Evolutionary conservation across 2,329 filamentous ascomycete species (phyloP).

Genomic region (Annulohypoxylon truncatum): DNA sequence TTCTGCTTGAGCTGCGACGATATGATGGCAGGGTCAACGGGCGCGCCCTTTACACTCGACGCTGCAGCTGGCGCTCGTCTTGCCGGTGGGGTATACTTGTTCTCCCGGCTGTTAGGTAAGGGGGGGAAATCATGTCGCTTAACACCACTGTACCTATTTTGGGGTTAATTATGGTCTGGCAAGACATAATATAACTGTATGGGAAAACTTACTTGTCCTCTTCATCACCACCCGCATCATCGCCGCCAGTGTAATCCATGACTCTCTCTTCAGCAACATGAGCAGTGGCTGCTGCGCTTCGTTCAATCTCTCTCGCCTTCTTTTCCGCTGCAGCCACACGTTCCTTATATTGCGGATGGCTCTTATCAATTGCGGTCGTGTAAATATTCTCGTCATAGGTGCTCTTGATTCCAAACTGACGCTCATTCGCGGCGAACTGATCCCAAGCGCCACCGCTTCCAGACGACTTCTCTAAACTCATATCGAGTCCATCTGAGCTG

Average conservation of each 20-base stretch:
- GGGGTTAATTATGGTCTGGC: constrained; percentile 21
- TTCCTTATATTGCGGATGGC: constrained; percentile 82
- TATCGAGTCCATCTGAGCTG: constrained; percentile 69
- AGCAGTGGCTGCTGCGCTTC: constrained; percentile 75
- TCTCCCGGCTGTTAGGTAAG: constrained; percentile 64
- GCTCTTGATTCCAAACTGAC: constrained; percentile 85
- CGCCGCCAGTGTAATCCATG: constrained; percentile 71
- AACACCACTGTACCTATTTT: constrained; percentile 86
- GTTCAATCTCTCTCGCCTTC: constrained; percentile 91
- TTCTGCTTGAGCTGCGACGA: constrained; percentile 78
- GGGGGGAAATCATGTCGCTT: constrained; percentile 79
- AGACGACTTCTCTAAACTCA: constrained; percentile 75
- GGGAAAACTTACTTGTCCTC: constrained; percentile 82
- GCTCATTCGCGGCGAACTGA: constrained; percentile 91
- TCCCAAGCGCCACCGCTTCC: constrained; percentile 75
- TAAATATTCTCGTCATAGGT: constrained; percentile 96
- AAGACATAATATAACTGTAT: background rate
- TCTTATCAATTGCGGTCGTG: constrained; percentile 89
- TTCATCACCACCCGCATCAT: constrained; percentile 80
- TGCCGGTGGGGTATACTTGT: constrained; percentile 91
- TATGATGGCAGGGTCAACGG: constrained; percentile 90
- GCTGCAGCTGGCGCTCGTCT: constrained; percentile 81
- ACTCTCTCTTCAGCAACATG: constrained; percentile 93
- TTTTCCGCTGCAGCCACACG: constrained; percentile 81
- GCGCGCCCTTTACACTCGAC: constrained; percentile 78